These are phyloP conservation scores for Hura crepitans DNA, from an alignment of 441 rosid genomes.

Conservation along the genomic window DNA sequence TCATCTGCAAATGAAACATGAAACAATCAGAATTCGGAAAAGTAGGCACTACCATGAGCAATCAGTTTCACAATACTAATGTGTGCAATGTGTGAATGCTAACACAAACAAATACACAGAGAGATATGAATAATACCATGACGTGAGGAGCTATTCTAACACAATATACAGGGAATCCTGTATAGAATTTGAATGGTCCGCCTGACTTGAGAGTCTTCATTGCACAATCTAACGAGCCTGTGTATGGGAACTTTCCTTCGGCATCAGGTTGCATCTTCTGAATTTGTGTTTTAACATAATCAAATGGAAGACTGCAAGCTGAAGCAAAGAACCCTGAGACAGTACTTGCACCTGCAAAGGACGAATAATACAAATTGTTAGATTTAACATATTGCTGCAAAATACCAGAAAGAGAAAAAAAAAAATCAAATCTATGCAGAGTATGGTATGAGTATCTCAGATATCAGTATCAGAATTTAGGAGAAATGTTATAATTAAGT, in stretches of 20 bases:
- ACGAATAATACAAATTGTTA: not conserved
- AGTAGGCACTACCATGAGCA: not conserved
- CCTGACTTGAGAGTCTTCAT: constrained; percentile 79
- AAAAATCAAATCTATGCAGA: not conserved
- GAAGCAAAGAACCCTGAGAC: constrained; percentile 90
- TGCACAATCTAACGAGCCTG: constrained; percentile 82
- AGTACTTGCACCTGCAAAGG: constrained; percentile 68
- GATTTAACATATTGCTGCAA: not conserved
- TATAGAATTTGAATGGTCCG: constrained; percentile 85
- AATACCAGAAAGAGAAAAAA: not conserved
- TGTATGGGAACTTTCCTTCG: constrained; percentile 80
- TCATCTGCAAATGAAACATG: constrained; percentile 62
- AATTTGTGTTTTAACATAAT: constrained; percentile 95
- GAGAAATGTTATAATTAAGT: not conserved
- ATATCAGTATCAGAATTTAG: not conserved
- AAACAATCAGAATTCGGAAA: constrained; percentile 13
- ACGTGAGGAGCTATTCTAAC: constrained; percentile 95
- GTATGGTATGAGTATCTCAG: not conserved
- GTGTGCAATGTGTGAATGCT: not conserved
- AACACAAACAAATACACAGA: not conserved
- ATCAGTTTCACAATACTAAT: not conserved
- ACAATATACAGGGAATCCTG: constrained; percentile 95
- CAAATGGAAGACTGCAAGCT: constrained; percentile 96
- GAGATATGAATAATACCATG: constrained; percentile 53
- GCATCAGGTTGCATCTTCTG: constrained; percentile 99